Evolutionary conservation across 768 basidiomycete genomes (phyloP).

Genomic region (Pleurotus djamor): DNA sequence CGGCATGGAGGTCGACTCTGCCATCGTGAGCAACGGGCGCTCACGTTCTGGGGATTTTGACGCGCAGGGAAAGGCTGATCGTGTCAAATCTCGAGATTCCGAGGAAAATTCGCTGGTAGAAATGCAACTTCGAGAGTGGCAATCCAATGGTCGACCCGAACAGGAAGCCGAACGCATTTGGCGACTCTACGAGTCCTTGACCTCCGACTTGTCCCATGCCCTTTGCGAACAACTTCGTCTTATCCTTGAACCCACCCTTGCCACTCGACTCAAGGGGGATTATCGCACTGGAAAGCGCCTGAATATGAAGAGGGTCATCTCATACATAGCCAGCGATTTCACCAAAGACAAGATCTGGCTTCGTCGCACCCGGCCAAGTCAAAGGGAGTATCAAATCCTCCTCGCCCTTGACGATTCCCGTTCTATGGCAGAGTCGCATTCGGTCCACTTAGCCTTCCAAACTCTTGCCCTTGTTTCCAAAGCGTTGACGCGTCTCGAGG

Average conservation of each 20-base stretch:
- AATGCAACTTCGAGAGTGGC: constrained; percentile 58
- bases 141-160: constrained; percentile 52
- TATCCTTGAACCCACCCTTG: constrained; percentile 92
- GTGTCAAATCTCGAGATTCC: constrained; percentile 26
- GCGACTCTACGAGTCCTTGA: constrained; percentile 88
- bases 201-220: constrained; percentile 85
- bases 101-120: constrained; percentile 33
- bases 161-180: constrained; percentile 74
- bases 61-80: constrained; percentile 18
- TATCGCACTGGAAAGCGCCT: constrained; percentile 97
- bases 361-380: constrained; percentile 88
- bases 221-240: constrained; percentile 97
- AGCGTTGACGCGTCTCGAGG: constrained; percentile 88
- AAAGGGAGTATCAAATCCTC: constrained; percentile 93
- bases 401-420: constrained; percentile 95
- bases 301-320: constrained; percentile 98
- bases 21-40: constrained; percentile 35
- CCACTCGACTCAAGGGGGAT: constrained; percentile 93
- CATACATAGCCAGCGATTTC: constrained; percentile 97
- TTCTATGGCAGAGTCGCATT: constrained; percentile 93
- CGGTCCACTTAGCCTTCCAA: constrained; percentile 91
- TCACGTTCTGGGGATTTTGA: neutral
- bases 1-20: constrained; percentile 7
- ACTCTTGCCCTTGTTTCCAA: constrained; percentile 91
- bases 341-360: constrained; percentile 99